Evolutionary conservation across 192 early-diverging fungal species (phyloP).

Genomic region (Nowakowskiella sp.): DNA sequence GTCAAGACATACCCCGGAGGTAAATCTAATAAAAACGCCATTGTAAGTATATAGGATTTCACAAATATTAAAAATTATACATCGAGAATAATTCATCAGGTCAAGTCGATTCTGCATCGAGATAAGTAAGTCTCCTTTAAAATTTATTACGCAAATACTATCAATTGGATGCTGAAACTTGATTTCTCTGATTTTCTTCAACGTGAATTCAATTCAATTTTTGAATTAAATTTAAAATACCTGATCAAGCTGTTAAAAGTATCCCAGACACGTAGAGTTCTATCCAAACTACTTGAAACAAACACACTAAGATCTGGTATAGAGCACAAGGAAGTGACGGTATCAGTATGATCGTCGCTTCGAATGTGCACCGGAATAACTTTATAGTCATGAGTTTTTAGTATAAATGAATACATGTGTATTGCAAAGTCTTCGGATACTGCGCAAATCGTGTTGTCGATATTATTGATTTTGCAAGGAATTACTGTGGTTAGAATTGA

Average conservation of each 20-base stretch:
- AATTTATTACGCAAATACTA: constrained; percentile 24
- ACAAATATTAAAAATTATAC: constrained; percentile 14
- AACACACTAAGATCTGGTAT: constrained; percentile 29
- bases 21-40: constrained; percentile 11
- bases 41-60: neutral
- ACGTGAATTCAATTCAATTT: neutral
- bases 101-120: constrained; percentile 36
- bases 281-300: constrained; percentile 26
- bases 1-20: constrained; percentile 23
- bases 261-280: constrained; percentile 39
- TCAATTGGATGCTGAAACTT: constrained; percentile 37
- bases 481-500: constrained; percentile 27
- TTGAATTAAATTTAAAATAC: constrained; percentile 8
- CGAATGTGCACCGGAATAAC: constrained; percentile 23
- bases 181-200: constrained; percentile 26
- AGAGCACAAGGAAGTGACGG: constrained; percentile 26
- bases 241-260: constrained; percentile 29
- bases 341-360: constrained; percentile 42
- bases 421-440: constrained; percentile 28
- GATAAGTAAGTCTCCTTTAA: constrained; percentile 31
- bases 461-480: constrained; percentile 21
- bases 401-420: constrained; percentile 31
- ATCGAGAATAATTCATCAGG: constrained; percentile 21
- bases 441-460: constrained; percentile 25
- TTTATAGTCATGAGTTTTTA: constrained; percentile 25